Conservation (phyloP, 805 yeast species). For the Wickerhamiella kazuoi region DNA sequence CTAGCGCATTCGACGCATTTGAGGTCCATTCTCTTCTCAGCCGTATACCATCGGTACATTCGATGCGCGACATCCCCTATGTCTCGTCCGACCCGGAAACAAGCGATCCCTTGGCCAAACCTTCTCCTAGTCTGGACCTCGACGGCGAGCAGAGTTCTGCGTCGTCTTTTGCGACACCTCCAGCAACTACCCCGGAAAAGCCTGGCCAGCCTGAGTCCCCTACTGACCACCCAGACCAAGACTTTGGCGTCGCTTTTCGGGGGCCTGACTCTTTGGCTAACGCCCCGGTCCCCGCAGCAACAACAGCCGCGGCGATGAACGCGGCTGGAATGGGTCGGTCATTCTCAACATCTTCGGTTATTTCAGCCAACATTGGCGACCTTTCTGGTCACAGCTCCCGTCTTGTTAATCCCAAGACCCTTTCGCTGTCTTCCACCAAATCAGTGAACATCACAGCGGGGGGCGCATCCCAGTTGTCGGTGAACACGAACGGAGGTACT, state of each 20-base stretch:
- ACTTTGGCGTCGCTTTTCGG: no score
- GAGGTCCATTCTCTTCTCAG: not conserved
- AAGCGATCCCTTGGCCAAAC: not conserved
- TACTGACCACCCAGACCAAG: not conserved
- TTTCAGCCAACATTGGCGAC: not conserved
- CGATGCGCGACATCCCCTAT: constrained; percentile 14
- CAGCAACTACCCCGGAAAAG: not conserved
- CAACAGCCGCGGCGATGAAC: no score
- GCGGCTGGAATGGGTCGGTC: not conserved
- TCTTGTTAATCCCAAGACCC: not conserved
- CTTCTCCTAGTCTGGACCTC: not conserved
- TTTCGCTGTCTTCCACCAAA: not conserved
- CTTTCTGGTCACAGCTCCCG: not conserved
- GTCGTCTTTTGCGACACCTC: not conserved
- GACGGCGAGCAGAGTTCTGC: not conserved
- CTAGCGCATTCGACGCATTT: not conserved
- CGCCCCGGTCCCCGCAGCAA: no score
- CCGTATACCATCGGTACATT: constrained; percentile 9
- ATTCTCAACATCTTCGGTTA: not conserved
- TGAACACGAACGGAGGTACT: not conserved
- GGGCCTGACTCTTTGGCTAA: no score
- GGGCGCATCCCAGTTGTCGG: not conserved
- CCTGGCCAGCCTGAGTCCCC: not conserved
- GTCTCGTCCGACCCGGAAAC: constrained; percentile 4
- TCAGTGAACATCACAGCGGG: not conserved